A percentile compares a stretch with the other conserved stretches of the same genome.
Conservation (phyloP, 2,329 filamentous ascomycete genomes). For the Colletotrichum falcatum region DNA sequence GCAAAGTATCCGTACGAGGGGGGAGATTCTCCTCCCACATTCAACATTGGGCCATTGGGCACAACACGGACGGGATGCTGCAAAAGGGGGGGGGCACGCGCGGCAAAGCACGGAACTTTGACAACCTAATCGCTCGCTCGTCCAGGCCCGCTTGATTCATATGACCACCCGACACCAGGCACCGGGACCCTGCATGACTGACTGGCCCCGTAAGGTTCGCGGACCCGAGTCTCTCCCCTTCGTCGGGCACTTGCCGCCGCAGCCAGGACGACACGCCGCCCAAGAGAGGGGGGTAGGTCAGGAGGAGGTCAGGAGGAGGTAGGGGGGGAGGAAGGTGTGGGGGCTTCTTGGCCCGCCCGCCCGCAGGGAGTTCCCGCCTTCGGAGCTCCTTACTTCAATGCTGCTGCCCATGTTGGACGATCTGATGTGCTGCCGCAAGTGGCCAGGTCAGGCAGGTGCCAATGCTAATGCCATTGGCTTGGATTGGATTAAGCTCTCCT, state of each 20-base stretch:
- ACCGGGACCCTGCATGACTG: conserved; percentile 2
- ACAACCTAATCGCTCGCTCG: neutral
- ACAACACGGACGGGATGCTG: neutral
- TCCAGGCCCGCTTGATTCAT: neutral
- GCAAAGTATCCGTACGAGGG: no score
- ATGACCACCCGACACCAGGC: neutral
- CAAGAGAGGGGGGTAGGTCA: no score
- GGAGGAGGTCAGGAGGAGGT: no score
- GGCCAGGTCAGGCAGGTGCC: no score
- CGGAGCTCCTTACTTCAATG: neutral
- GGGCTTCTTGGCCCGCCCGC: no score
- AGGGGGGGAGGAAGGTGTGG: no score
- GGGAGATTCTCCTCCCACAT: neutral
- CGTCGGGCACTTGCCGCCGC: neutral
- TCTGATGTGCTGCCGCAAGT: neutral
- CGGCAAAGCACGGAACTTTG: neutral
- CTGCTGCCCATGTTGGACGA: conserved; percentile 8
- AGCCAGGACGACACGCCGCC: neutral
- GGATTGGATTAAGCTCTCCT: conserved; percentile 20
- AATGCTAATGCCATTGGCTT: neutral
- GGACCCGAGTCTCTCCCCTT: neutral
- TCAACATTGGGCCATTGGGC: no score
- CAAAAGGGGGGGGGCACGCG: neutral
- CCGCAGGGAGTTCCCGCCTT: neutral
- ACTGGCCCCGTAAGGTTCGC: neutral